These are phyloP conservation scores for Globisporangium megalacanthum DNA, from an alignment of 352 stramenopile species.

Conservation along the genomic window DNA sequence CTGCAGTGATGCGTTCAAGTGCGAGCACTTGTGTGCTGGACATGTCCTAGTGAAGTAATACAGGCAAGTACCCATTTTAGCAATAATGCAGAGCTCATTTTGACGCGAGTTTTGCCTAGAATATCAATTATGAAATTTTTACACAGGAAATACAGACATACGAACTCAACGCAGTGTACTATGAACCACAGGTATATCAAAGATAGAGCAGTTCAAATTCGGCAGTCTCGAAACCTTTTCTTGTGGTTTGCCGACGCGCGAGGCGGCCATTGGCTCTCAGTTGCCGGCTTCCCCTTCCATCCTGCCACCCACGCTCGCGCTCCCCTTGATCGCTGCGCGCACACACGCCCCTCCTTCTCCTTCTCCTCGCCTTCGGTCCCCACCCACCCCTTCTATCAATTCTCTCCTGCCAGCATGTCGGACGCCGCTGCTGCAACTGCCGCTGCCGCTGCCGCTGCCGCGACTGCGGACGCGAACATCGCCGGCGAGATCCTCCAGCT, in stretches of 20 bases:
- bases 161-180: background rate
- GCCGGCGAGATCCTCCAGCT: slow-evolving; percentile 70
- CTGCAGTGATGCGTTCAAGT: too few relatives aligned
- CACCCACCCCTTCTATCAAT: too few relatives aligned
- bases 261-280: background rate
- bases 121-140: too few relatives aligned
- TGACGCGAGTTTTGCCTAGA: too few relatives aligned
- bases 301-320: background rate
- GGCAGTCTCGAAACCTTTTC: background rate
- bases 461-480: slow-evolving; percentile 39
- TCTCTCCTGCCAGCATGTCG: background rate
- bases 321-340: background rate
- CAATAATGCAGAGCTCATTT: too few relatives aligned
- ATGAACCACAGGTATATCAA: too few relatives aligned
- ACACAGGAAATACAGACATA: background rate
- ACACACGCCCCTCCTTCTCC: background rate
- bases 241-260: background rate
- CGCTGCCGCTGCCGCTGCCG: slow-evolving; percentile 10
- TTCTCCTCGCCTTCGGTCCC: too few relatives aligned
- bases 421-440: background rate
- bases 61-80: too few relatives aligned
- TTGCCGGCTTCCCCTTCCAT: background rate
- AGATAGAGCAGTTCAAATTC: background rate
- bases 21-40: too few relatives aligned
- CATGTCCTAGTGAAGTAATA: too few relatives aligned